Base-by-base conservation (phyloP, 108 stramenopile genomes). In the Stephanodiscus minutulus region DNA sequence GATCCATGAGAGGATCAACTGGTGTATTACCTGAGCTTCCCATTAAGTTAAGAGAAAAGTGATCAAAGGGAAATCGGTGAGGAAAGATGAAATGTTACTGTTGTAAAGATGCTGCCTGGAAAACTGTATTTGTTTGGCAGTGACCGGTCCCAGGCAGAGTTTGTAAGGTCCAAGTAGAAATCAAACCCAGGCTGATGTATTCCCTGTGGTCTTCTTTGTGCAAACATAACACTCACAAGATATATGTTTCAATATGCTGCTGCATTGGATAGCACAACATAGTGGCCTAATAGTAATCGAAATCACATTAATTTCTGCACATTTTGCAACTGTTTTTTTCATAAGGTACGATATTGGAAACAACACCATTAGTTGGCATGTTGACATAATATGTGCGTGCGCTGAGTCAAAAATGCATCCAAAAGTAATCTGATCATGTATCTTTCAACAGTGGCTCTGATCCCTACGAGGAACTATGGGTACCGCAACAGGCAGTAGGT, bases 51-150 rank as follows among this genome's bases (percentile, higher is more conserved):
- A 47, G 53, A 74, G 61, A 49, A 74, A 61, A 17, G 35, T 24
- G 18, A 35, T 44, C 37, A 66, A 72, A 41, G 58, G 24, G 28
- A 83, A 77, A 43, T 59, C 46, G 52, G 61, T 56, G 52, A 76
- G 67, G 54, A 67, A 81, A 31, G 48, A 82, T 53, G 77, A 75
- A 72, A 73, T 61, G 83, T 86, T 24, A 72, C 67, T 24, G 77
- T 84, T 46, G 78, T 89, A 25, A 77, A 83, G 58, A 73, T 86
- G 76, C 61, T 83, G 20, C 86, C 88, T 25, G 88, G 88, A 24
- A 87, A 75, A 12, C 66, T 89, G 36, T 89, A 86, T 68, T 70
- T 89, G 75, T 85, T 86, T 52, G 82, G 86, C 22, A 86, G 88
- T 21, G 74, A 68, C 24, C 11, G 79, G 17, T 78, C 59, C 36